Percentiles rank a stretch among this genome's conserved stretches.
Conservation (phyloP, 257 asterid genomes). For the Verbascum thapsus region DNA sequence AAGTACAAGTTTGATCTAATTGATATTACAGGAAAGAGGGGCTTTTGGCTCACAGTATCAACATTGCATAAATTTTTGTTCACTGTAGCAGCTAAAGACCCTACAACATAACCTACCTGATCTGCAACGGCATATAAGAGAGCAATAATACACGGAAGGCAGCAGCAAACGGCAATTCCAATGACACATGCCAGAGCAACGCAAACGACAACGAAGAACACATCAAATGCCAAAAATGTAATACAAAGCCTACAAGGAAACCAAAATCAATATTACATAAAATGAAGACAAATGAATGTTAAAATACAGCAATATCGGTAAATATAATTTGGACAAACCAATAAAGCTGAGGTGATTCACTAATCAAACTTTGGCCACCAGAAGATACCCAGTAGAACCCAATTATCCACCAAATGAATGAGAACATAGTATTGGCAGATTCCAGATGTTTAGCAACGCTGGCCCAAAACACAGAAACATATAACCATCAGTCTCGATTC, state of each 20-base stretch:
- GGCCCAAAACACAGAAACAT: conserved; percentile 32
- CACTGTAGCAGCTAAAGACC: no score
- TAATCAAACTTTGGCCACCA: conserved; percentile 64
- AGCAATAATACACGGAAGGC: conserved; percentile 95
- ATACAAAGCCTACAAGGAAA: conserved; percentile 92
- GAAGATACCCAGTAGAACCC: conserved; percentile 97
- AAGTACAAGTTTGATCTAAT: no score
- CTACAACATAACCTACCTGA: conserved; percentile 55
- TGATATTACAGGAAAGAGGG: no score
- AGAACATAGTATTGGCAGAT: conserved; percentile 94
- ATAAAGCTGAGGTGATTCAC: conserved; percentile 89
- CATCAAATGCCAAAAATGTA: conserved; percentile 95
- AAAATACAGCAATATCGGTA: conserved; percentile 20
- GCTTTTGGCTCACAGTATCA: no score
- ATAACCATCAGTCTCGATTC: conserved; percentile 22
- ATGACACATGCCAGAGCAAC: conserved; percentile 92
- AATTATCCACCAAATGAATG: conserved; percentile 98
- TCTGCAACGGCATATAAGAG: conserved; percentile 93
- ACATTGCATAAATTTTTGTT: no score
- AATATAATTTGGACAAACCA: conserved; percentile 54
- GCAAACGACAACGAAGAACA: conserved; percentile 92
- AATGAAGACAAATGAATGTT: conserved; percentile 6
- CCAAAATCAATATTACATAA: not conserved
- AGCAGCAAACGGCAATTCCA: conserved; percentile 99
- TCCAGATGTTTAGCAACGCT: conserved; percentile 81